These are phyloP conservation scores for Dacryopinax spathularia DNA, from an alignment of 768 basidiomycete species.

Conservation along the genomic window DNA sequence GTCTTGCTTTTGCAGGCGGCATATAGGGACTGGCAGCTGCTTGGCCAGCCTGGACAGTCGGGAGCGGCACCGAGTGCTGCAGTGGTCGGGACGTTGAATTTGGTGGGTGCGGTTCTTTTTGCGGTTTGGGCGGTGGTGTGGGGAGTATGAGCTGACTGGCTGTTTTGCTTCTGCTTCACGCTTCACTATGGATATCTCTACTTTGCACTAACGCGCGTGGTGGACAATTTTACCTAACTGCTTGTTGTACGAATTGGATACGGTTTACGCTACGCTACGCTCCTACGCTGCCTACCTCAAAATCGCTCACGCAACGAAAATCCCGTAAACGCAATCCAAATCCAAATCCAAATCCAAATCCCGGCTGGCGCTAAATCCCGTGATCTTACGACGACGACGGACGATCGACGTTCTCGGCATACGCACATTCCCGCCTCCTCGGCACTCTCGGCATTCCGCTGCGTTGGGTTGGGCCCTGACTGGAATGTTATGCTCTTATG, in stretches of 20 bases:
- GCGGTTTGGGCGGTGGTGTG: not conserved
- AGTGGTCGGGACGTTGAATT: not conserved
- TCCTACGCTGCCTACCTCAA: not conserved
- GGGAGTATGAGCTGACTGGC: not conserved
- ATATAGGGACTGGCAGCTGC: slow-evolving; percentile 56
- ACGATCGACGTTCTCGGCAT: too few species aligned
- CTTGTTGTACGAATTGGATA: not conserved
- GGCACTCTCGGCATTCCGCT: not conserved
- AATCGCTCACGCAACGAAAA: not conserved
- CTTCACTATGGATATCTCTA: not conserved
- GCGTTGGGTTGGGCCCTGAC: not conserved
- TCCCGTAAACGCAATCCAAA: too few species aligned
- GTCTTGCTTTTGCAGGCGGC: slow-evolving; percentile 60
- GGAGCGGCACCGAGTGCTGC: not conserved
- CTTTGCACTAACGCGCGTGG: not conserved
- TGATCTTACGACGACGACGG: too few species aligned
- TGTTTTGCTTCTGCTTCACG: not conserved
- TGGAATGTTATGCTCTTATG: slow-evolving; percentile 1
- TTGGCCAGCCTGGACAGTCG: slow-evolving; percentile 23
- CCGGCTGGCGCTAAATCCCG: too few species aligned
- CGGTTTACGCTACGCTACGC: not conserved
- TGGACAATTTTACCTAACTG: not conserved
- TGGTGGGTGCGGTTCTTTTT: not conserved
- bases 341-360: too few species aligned
- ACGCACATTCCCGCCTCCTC: not conserved